These are phyloP conservation scores for Phlyctochytrium arcticum DNA, from an alignment of 192 early-diverging fungal genomes.

Conservation along the genomic window DNA sequence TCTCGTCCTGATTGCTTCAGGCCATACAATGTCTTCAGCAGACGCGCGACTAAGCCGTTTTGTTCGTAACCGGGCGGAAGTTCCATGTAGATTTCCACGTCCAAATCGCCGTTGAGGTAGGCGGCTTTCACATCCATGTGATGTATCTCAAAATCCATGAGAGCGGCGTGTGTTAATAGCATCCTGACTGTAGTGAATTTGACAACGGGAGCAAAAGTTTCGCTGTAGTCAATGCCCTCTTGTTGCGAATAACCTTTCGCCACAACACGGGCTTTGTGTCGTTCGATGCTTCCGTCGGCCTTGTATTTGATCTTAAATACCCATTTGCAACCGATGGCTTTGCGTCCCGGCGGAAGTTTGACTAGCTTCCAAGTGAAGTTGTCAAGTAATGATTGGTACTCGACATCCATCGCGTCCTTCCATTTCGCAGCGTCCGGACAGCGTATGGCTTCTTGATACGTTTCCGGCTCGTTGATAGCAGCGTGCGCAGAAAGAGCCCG, in stretches of 20 bases:
- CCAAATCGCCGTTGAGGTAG: constrained; percentile 30
- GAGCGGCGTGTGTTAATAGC: constrained; percentile 9
- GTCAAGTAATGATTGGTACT: not conserved
- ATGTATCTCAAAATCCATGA: constrained; percentile 6
- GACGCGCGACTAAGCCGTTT: not conserved
- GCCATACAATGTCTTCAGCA: constrained; percentile 3
- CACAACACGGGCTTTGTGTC: constrained; percentile 31
- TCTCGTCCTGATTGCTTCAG: constrained; percentile 12
- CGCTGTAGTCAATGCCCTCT: constrained; percentile 30
- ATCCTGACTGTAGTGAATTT: constrained; percentile 15
- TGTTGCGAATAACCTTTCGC: constrained; percentile 34
- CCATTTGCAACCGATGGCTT: constrained; percentile 25
- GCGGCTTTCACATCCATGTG: constrained; percentile 34
- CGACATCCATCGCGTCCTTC: not conserved
- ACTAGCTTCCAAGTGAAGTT: constrained; percentile 13
- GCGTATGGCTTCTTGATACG: not conserved
- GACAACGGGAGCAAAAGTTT: constrained; percentile 43
- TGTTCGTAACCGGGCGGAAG: constrained; percentile 22
- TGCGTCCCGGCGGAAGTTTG: not conserved
- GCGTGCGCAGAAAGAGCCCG: not conserved
- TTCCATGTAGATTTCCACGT: constrained; percentile 25
- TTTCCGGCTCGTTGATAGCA: not conserved
- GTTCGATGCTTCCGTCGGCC: constrained; percentile 12
- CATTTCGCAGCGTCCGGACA: not conserved
- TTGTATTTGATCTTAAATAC: constrained; percentile 26